These are phyloP conservation scores for Ophiostoma sp. DNA, from an alignment of 2,329 filamentous ascomycete species.

Conservation along the genomic window DNA sequence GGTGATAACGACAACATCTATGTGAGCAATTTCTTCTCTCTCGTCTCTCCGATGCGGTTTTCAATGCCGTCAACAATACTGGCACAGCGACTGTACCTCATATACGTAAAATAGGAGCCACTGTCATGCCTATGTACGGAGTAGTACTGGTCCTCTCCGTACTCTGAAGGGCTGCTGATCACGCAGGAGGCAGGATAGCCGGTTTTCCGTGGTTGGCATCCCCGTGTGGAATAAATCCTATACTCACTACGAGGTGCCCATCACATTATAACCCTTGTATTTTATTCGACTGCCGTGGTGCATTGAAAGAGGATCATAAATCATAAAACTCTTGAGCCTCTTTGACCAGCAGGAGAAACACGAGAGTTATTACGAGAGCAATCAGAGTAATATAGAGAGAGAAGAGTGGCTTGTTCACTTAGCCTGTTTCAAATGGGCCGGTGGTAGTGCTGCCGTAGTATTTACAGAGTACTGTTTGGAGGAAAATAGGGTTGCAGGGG, in stretches of 20 bases:
- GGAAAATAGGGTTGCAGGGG: background rate
- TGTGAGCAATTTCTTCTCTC: too few relatives aligned
- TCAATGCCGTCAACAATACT: background rate
- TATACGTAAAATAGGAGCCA: slow-evolving; percentile 1
- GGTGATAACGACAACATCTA: too few relatives aligned
- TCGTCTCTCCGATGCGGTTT: too few relatives aligned
- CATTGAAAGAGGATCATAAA: background rate
- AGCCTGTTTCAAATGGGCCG: background rate
- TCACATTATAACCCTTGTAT: background rate
- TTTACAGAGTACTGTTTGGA: background rate
- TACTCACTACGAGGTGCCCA: too few relatives aligned
- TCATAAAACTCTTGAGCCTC: background rate
- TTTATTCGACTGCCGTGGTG: background rate
- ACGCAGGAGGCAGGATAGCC: slow-evolving; percentile 2
- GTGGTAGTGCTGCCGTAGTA: background rate
- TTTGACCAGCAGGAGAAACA: background rate
- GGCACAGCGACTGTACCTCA: background rate
- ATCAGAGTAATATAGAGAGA: background rate
- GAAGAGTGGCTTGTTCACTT: background rate
- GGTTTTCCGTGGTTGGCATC: background rate
- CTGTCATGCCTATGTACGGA: background rate
- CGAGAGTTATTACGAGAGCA: background rate
- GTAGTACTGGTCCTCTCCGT: background rate
- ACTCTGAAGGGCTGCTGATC: background rate
- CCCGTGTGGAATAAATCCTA: background rate